Evolutionary conservation across 495 filamentous ascomycete genomes (phyloP).

Genomic region (Podospora didyma): DNA sequence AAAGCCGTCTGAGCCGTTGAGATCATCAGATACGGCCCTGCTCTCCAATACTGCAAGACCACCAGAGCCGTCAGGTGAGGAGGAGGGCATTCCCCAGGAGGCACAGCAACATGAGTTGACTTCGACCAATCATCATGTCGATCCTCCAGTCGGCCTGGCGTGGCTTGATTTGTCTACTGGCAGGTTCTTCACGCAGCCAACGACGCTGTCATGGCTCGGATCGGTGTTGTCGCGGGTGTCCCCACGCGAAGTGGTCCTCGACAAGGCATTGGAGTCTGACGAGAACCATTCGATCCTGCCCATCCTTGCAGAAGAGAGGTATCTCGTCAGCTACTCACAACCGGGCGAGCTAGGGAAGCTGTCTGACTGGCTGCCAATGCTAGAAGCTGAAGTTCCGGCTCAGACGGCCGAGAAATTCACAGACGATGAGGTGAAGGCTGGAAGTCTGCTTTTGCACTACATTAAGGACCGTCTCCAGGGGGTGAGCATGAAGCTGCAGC

Average conservation of each 20-base stretch:
- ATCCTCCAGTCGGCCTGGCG: constrained; percentile 66
- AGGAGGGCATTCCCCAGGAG: background rate
- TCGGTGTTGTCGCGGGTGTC: constrained; percentile 77
- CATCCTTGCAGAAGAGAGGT: constrained; percentile 51
- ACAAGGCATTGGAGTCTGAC: constrained; percentile 52
- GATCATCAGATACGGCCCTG: too few species aligned
- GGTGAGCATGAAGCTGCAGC: constrained; percentile 77
- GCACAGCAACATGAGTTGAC: constrained; percentile 1
- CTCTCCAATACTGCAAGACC: too few species aligned
- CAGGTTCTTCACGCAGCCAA: constrained; percentile 83
- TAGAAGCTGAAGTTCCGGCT: constrained; percentile 61
- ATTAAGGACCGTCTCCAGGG: constrained; percentile 73
- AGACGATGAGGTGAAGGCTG: constrained; percentile 58
- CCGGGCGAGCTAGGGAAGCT: constrained; percentile 47
- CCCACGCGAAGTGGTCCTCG: constrained; percentile 80
- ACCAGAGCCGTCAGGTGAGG: too few species aligned
- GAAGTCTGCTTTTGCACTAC: constrained; percentile 74
- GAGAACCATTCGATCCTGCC: constrained; percentile 39
- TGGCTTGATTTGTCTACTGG: constrained; percentile 97
- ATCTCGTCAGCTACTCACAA: constrained; percentile 54
- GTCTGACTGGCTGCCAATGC: constrained; percentile 67
- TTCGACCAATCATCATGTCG: constrained; percentile 1
- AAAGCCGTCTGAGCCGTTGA: too few species aligned
- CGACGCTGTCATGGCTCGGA: constrained; percentile 64
- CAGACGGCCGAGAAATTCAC: constrained; percentile 38